These are phyloP conservation scores for Cladophialophora immunda DNA, from an alignment of 2,329 filamentous ascomycete genomes.

Conservation along the genomic window DNA sequence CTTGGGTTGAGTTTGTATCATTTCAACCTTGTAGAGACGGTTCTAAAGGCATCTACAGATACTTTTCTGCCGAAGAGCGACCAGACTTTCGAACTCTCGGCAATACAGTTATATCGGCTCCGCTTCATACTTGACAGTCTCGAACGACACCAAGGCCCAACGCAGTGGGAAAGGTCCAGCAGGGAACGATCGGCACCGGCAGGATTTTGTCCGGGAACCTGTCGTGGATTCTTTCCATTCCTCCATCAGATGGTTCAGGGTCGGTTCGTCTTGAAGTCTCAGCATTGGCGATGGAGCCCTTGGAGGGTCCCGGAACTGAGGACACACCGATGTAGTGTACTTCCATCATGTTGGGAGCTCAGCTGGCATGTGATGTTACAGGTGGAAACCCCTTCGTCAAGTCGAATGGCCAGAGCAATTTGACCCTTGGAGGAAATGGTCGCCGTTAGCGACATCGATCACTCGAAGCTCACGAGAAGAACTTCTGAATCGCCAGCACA, in stretches of 20 bases:
- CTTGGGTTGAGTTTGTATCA: not conserved
- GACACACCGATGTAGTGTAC: not conserved
- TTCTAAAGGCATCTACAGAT: not conserved
- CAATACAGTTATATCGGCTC: not conserved
- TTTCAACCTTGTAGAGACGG: not conserved
- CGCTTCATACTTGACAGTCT: not conserved
- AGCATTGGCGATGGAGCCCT: not conserved
- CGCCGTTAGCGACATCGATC: not conserved
- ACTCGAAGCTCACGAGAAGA: slow-evolving; percentile 1
- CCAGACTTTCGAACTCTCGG: not conserved
- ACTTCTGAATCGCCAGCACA: not conserved
- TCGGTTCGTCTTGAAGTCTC: not conserved
- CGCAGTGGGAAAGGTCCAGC: not conserved
- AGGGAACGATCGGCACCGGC: not conserved
- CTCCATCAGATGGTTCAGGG: not conserved
- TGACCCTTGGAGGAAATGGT: not conserved
- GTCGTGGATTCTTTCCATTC: too few relatives aligned
- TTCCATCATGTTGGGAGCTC: not conserved
- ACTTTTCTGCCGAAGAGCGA: not conserved
- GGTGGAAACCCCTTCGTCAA: not conserved
- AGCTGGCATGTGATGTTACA: not conserved
- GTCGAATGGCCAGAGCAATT: not conserved
- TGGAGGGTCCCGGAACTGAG: not conserved
- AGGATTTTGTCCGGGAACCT: not conserved
- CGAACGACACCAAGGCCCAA: not conserved